Conservation (phyloP, 1,284 basidiomycete species). For the Cryptococcus neoformans region DNA sequence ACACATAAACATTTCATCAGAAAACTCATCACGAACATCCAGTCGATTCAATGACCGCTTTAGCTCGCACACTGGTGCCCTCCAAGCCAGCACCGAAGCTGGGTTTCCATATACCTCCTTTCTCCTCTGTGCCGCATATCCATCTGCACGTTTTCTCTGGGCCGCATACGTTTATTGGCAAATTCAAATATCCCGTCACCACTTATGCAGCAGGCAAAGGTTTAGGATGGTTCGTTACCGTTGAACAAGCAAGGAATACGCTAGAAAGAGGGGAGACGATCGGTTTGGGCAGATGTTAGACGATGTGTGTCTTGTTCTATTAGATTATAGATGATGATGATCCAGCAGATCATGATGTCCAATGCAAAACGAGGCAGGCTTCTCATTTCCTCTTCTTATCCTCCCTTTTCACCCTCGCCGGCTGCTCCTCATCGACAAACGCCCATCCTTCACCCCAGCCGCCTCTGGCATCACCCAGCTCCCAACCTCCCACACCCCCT, state of each 20-base stretch:
- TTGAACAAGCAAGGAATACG: conserved; percentile 61
- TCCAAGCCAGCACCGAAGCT: not conserved
- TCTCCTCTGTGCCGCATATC: conserved; percentile 70
- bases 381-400: too few relatives aligned
- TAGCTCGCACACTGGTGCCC: not conserved
- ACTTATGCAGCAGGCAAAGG: conserved; percentile 54
- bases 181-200: conserved; percentile 60
- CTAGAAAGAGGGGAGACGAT: conserved; percentile 59
- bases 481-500: conserved; percentile 41
- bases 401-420: too few relatives aligned
- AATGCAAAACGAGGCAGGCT: too few relatives aligned
- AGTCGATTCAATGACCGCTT: not conserved
- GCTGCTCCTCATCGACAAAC: conserved; percentile 3
- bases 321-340: too few relatives aligned
- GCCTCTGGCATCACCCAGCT: conserved; percentile 31
- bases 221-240: conserved; percentile 71
- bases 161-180: conserved; percentile 58
- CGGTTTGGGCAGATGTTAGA: conserved; percentile 43
- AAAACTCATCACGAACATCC: too few relatives aligned
- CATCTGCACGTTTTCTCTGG: conserved; percentile 74
- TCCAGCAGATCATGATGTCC: too few relatives aligned
- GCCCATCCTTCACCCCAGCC: conserved; percentile 43
- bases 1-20: too few relatives aligned
- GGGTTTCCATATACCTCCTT: not conserved
- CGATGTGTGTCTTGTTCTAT: too few relatives aligned